Evolutionary conservation across 305 asterid species (phyloP).

Genomic region (Fraxinus paxiana): DNA sequence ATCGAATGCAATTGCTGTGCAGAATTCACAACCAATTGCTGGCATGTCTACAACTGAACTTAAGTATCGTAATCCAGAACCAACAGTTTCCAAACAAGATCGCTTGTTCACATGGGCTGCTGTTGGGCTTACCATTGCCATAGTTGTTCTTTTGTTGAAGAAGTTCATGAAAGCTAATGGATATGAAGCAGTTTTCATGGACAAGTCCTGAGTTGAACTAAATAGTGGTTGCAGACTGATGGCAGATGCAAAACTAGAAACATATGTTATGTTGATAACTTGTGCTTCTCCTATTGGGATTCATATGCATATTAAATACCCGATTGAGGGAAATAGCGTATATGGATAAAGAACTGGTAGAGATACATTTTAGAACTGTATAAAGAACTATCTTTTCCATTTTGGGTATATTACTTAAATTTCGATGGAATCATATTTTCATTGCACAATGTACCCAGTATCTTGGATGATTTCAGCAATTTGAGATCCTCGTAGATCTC

Average conservation of each 20-base stretch:
- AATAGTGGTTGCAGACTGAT: slow-evolving; percentile 14
- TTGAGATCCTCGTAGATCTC: background rate
- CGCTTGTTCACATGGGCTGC: slow-evolving; percentile 77
- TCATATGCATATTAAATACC: background rate
- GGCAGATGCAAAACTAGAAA: slow-evolving; percentile 14
- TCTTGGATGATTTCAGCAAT: background rate
- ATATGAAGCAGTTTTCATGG: slow-evolving; percentile 60
- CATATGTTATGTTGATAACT: background rate
- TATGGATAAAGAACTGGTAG: background rate
- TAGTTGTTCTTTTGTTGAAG: slow-evolving; percentile 65
- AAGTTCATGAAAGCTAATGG: slow-evolving; percentile 78
- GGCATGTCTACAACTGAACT: slow-evolving; percentile 31
- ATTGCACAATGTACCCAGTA: background rate
- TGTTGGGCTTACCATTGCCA: slow-evolving; percentile 67
- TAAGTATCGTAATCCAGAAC: slow-evolving; percentile 36
- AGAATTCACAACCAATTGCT: slow-evolving; percentile 32
- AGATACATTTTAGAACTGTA: background rate
- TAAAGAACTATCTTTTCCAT: background rate
- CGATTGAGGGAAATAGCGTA: background rate
- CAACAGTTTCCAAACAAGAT: slow-evolving; percentile 49
- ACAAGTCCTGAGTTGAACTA: slow-evolving; percentile 46
- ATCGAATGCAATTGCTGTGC: slow-evolving; percentile 30
- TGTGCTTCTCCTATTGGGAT: background rate
- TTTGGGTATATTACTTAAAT: background rate
- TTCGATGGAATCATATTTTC: background rate